Base-by-base conservation (phyloP, 352 stramenopile species). In the Globisporangium abappressorium region DNA sequence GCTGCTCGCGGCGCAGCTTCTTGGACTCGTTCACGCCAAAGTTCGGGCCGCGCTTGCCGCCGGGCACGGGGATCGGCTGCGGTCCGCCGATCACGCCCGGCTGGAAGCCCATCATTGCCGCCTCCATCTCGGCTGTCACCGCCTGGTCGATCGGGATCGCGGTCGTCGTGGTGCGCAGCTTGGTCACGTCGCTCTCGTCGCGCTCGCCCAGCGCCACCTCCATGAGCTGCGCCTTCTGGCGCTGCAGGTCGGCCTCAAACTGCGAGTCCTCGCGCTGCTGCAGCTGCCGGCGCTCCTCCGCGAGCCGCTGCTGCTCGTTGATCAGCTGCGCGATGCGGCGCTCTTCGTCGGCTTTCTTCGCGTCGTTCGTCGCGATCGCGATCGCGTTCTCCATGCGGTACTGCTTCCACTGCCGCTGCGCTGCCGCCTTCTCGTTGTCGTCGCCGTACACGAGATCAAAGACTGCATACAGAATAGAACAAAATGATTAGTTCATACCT, bases 81-180 rank as follows among this genome's bases (percentile, higher is more conserved):
- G 87, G 84, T 0, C 85, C 87, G 9, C 84, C 86, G 64, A 91
- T 70, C 3, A 87, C 77, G 11, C 87, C 85, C 3, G 87, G 87
- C 67, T 94, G 85, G 68, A 95, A 94, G 7, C 87, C 87, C 81
- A 95, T 92, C 87, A 95, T 95, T 5, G 87, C 87, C 0, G 87
- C 87, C 66, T 95, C 87, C 87, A 95, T 95, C 66, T 95, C 87
- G 14, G 87, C 87, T 2, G 84, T 93, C n/a, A 95, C 81, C 2
- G 87, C 79, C 70, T 95, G 87, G 62, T 95, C 87, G 64, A 95
- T 95, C 4, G 87, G 87, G 62, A 94, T 82, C 11, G 85, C 85
- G 0, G 87, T 95, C 24, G 87, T 95, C 2, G 87, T 93, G 5
- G 79, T 80, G 20, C 84, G 82, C 30, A 95, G 36, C 65, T 91